phyloP scores from a whole-genome alignment of 371 early-diverging fungal genomes.

The Rhizomucor pusillus region DNA sequence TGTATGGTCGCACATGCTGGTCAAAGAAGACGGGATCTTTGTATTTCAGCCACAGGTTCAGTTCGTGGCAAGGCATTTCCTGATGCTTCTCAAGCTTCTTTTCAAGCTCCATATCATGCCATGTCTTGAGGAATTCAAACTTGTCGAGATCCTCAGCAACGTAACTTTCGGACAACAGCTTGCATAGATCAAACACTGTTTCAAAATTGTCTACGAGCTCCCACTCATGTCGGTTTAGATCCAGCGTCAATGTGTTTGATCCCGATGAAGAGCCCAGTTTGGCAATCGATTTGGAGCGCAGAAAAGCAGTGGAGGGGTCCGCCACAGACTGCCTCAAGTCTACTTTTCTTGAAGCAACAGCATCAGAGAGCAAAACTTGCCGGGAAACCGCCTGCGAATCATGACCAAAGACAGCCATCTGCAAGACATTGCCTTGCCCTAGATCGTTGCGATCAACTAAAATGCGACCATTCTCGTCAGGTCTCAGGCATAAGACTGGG shows the following conservation, averaged over 20 bases:
- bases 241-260: slow-evolving; percentile 9
- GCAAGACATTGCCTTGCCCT: slow-evolving; percentile 32
- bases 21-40: slow-evolving; percentile 50
- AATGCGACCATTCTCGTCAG: slow-evolving; percentile 16
- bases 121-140: slow-evolving; percentile 26
- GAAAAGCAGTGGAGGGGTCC: slow-evolving; percentile 9
- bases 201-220: slow-evolving; percentile 37
- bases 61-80: slow-evolving; percentile 48
- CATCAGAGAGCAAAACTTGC: slow-evolving; percentile 9
- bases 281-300: slow-evolving; percentile 25
- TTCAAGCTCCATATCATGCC: slow-evolving; percentile 14
- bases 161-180: slow-evolving; percentile 1
- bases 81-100: slow-evolving; percentile 28
- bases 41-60: slow-evolving; percentile 56
- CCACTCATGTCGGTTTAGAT: slow-evolving; percentile 33
- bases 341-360: slow-evolving; percentile 9
- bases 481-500: slow-evolving; percentile 15
- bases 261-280: slow-evolving; percentile 6
- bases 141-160: not conserved
- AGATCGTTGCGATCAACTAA: slow-evolving; percentile 19
- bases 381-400: slow-evolving; percentile 24
- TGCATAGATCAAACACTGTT: slow-evolving; percentile 28
- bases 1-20: slow-evolving; percentile 31
- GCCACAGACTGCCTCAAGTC: slow-evolving; percentile 23
- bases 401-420: slow-evolving; percentile 24